A percentile compares a stretch with the other conserved stretches of the same genome.
Evolutionary conservation across 2,329 filamentous ascomycete genomes (phyloP).

Genomic region (Seiridium unicorne): DNA sequence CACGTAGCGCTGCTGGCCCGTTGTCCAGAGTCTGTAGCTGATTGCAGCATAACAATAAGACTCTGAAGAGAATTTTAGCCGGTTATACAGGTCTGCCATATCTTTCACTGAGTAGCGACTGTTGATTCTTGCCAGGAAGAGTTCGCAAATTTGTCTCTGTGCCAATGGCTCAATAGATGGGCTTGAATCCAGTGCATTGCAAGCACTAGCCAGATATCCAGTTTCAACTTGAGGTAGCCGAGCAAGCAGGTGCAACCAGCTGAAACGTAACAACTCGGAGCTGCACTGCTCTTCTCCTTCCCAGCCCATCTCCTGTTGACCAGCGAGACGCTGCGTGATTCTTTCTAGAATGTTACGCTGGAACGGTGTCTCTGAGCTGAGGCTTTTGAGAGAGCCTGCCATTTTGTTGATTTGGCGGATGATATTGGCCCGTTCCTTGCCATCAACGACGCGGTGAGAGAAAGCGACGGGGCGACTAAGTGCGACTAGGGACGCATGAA

Average conservation of each 20-base stretch:
- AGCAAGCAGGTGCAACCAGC: constrained; percentile 25
- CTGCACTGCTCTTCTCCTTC: constrained; percentile 3
- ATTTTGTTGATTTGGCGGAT: constrained; percentile 23
- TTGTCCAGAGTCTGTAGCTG: constrained; percentile 17
- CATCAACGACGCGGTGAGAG: neutral
- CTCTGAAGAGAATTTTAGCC: neutral
- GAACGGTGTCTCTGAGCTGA: constrained; percentile 11
- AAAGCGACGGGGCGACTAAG: constrained; percentile 5
- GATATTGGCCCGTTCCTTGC: neutral
- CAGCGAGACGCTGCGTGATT: constrained; percentile 14
- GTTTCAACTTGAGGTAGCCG: constrained; percentile 20
- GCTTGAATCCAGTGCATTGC: constrained; percentile 19
- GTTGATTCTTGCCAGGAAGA: constrained; percentile 21
- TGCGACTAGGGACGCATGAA: constrained; percentile 15
- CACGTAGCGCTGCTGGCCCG: constrained; percentile 15
- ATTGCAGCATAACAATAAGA: constrained; percentile 13
- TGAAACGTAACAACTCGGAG: constrained; percentile 14
- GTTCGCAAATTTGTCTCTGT: constrained; percentile 18
- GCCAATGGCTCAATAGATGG: constrained; percentile 12
- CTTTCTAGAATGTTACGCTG: constrained; percentile 18
- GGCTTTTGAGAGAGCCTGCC: constrained; percentile 13
- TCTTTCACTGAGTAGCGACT: constrained; percentile 12
- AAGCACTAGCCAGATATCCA: constrained; percentile 16
- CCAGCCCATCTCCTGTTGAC: neutral
- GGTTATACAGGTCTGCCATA: constrained; percentile 1